Conservation (phyloP, 164 flowering plant species). For the Cinnamomum chago region DNA sequence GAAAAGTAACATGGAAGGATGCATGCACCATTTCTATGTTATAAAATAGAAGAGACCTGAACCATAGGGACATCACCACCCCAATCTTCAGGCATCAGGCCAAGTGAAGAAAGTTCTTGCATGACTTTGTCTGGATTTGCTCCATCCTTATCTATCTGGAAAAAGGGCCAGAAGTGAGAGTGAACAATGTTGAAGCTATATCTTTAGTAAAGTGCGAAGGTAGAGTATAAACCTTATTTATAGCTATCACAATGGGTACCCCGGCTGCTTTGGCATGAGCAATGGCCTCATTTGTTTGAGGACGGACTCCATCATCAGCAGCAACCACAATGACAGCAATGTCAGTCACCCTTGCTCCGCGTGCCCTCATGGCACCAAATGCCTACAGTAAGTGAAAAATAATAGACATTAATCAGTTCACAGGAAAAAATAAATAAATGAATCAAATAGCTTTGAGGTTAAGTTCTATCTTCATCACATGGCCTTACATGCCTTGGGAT, state of each 20-base stretch:
- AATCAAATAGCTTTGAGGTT: background rate
- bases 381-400: conserved; percentile 42
- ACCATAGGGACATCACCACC: conserved; percentile 93
- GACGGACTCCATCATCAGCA: conserved; percentile 98
- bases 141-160: conserved; percentile 91
- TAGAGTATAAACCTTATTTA: conserved; percentile 61
- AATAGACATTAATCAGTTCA: background rate
- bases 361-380: conserved; percentile 99
- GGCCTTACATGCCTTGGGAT: background rate
- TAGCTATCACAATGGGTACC: conserved; percentile 84
- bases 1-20: conserved; percentile 8
- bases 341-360: conserved; percentile 95
- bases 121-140: conserved; percentile 84
- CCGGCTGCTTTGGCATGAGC: conserved; percentile 98
- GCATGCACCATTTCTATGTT: background rate
- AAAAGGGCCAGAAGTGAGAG: conserved; percentile 10
- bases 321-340: conserved; percentile 96
- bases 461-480: background rate
- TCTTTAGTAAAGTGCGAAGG: background rate
- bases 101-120: conserved; percentile 92
- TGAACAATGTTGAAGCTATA: background rate
- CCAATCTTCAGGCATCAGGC: conserved; percentile 96
- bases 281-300: conserved; percentile 95
- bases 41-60: conserved; percentile 41
- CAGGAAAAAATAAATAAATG: background rate